phyloP scores from a whole-genome alignment of 2,329 filamentous ascomycete species.

The Cercospora sp. region DNA sequence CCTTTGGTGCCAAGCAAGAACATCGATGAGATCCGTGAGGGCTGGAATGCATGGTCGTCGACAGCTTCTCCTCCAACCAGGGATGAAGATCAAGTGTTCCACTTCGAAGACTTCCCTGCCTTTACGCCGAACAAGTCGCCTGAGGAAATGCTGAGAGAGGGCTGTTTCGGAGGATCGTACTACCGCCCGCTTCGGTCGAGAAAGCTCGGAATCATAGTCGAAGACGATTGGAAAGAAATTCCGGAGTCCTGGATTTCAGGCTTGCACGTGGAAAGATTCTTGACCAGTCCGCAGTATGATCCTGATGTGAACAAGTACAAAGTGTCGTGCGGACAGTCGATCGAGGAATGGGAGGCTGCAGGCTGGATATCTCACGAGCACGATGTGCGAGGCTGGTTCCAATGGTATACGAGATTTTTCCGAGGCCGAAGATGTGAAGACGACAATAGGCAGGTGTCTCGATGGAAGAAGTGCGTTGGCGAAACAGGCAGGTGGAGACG shows the following conservation, averaged over 20 bases:
- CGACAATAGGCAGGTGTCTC: slow-evolving; percentile 53
- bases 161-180: slow-evolving; percentile 55
- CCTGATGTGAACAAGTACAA: slow-evolving; percentile 55
- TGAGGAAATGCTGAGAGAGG: slow-evolving; percentile 54
- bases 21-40: slow-evolving; percentile 38
- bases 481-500: slow-evolving; percentile 54
- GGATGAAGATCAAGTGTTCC: slow-evolving; percentile 47
- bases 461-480: slow-evolving; percentile 57
- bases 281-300: slow-evolving; percentile 48
- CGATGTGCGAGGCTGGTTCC: slow-evolving; percentile 59
- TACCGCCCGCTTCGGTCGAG: slow-evolving; percentile 52
- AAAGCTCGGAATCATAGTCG: slow-evolving; percentile 45
- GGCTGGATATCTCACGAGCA: slow-evolving; percentile 58
- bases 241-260: slow-evolving; percentile 48
- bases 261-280: slow-evolving; percentile 43
- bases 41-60: slow-evolving; percentile 50
- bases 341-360: slow-evolving; percentile 57
- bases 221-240: slow-evolving; percentile 49
- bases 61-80: slow-evolving; percentile 45
- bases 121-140: slow-evolving; percentile 58
- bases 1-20: slow-evolving; percentile 34
- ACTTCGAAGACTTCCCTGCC: slow-evolving; percentile 46
- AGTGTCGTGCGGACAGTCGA: slow-evolving; percentile 55
- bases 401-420: slow-evolving; percentile 59
- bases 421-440: slow-evolving; percentile 53